Percentiles rank a stretch among this genome's conserved stretches.
These are phyloP conservation scores for Chamaenerion angustifolium DNA, from an alignment of 345 rosid species.

Conservation along the genomic window DNA sequence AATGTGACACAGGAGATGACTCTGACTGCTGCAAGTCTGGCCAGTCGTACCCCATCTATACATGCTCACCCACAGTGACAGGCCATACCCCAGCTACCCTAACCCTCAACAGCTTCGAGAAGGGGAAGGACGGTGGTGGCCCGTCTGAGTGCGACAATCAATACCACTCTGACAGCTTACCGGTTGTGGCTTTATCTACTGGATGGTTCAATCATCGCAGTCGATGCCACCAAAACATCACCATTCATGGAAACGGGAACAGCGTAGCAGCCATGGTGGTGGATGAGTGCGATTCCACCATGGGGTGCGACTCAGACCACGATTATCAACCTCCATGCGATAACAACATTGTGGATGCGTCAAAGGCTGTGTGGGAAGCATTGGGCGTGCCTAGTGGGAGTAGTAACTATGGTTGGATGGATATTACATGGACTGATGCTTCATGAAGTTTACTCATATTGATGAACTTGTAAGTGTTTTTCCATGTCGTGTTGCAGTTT, in stretches of 20 bases:
- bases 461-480: too few species aligned
- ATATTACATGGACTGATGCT: background rate
- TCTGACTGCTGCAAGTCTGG: conserved; percentile 17
- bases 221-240: conserved; percentile 11
- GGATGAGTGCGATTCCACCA: conserved; percentile 11
- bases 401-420: conserved; percentile 5
- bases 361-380: conserved; percentile 8
- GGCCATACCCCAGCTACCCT: conserved; percentile 6
- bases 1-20: conserved; percentile 15
- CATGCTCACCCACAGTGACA: background rate
- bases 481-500: too few species aligned
- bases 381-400: background rate
- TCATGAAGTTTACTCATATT: too few species aligned
- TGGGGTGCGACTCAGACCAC: conserved; percentile 4
- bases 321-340: conserved; percentile 10
- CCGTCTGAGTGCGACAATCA: background rate
- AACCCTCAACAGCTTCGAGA: conserved; percentile 8
- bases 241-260: conserved; percentile 12
- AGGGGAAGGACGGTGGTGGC: conserved; percentile 3
- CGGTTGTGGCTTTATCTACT: background rate
- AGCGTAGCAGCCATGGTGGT: conserved; percentile 6
- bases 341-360: conserved; percentile 5
- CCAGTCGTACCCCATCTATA: background rate
- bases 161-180: background rate
- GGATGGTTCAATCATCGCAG: conserved; percentile 7